A percentile compares a stretch with the other conserved stretches of the same genome.
These are phyloP conservation scores for Leccinum rimulosum DNA, from an alignment of 768 basidiomycete genomes.

Conservation along the genomic window DNA sequence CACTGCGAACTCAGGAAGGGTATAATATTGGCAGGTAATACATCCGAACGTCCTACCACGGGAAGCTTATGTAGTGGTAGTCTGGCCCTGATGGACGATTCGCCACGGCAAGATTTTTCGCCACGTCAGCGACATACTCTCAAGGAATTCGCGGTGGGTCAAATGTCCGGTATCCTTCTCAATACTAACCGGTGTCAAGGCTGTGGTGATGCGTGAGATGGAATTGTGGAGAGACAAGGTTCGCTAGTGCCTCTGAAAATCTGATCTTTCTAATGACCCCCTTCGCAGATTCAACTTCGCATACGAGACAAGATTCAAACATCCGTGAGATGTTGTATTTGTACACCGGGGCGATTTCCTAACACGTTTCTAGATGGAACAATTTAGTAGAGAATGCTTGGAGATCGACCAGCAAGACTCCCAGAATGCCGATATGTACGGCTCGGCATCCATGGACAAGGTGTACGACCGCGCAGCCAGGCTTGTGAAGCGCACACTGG, in stretches of 20 bases:
- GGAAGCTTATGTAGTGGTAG: slow-evolving; percentile 34
- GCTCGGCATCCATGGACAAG: slow-evolving; percentile 66
- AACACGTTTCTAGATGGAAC: slow-evolving; percentile 68
- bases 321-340: slow-evolving; percentile 50
- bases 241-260: background rate
- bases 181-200: slow-evolving; percentile 34
- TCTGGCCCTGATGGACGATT: slow-evolving; percentile 81
- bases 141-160: slow-evolving; percentile 81
- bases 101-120: slow-evolving; percentile 79
- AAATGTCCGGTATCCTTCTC: background rate
- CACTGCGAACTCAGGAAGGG: slow-evolving; percentile 84
- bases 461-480: slow-evolving; percentile 90
- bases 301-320: slow-evolving; percentile 90
- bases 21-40: slow-evolving; percentile 83
- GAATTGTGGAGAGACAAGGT: slow-evolving; percentile 95
- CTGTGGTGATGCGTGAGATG: slow-evolving; percentile 92
- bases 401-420: slow-evolving; percentile 68
- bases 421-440: slow-evolving; percentile 21
- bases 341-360: background rate
- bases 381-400: slow-evolving; percentile 91
- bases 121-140: slow-evolving; percentile 88
- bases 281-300: slow-evolving; percentile 73
- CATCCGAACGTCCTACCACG: background rate
- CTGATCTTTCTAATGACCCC: background rate
- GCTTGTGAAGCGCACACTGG: slow-evolving; percentile 85